Evolutionary conservation across 2,329 filamentous ascomycete genomes (phyloP).

Genomic region (Aspergillus pseudoglaucus): DNA sequence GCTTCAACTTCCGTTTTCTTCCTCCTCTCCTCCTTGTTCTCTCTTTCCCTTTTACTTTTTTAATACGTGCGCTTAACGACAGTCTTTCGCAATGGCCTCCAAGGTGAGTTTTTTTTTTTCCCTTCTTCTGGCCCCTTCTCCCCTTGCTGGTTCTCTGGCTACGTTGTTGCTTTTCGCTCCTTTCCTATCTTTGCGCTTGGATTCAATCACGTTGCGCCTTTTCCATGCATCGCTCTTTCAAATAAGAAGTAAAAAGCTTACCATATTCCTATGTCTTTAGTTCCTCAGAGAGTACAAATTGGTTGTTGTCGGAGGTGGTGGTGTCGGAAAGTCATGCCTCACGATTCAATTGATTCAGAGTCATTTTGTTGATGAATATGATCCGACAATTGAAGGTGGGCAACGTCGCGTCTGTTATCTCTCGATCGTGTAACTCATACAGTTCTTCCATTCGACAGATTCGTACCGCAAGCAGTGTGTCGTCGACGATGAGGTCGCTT

Average conservation of each 20-base stretch:
- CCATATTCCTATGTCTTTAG: constrained; percentile 36
- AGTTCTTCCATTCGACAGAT: constrained; percentile 50
- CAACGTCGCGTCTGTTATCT: constrained; percentile 14
- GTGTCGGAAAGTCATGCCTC: constrained; percentile 97
- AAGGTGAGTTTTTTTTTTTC: constrained; percentile 16
- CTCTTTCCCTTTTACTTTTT: constrained; percentile 5
- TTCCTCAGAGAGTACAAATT: constrained; percentile 90
- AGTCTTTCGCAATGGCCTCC: constrained; percentile 21
- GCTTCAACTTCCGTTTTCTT: constrained; percentile 14
- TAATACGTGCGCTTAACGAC: constrained; percentile 4
- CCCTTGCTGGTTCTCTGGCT: constrained; percentile 1
- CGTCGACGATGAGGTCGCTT: constrained; percentile 94
- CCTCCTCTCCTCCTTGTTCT: constrained; percentile 6
- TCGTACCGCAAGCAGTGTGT: constrained; percentile 99
- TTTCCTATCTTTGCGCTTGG: constrained; percentile 5
- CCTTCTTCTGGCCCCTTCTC: background rate
- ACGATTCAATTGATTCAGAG: constrained; percentile 94
- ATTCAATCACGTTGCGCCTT: background rate
- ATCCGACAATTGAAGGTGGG: constrained; percentile 92
- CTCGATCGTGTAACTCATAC: constrained; percentile 13
- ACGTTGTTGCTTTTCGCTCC: constrained; percentile 1
- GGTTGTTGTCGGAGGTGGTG: constrained; percentile 95
- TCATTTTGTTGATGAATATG: constrained; percentile 99
- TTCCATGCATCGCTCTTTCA: background rate
- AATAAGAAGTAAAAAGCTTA: constrained; percentile 9